Evolutionary conservation across 768 basidiomycete species (phyloP).

Genomic region (Kwoniella pini): DNA sequence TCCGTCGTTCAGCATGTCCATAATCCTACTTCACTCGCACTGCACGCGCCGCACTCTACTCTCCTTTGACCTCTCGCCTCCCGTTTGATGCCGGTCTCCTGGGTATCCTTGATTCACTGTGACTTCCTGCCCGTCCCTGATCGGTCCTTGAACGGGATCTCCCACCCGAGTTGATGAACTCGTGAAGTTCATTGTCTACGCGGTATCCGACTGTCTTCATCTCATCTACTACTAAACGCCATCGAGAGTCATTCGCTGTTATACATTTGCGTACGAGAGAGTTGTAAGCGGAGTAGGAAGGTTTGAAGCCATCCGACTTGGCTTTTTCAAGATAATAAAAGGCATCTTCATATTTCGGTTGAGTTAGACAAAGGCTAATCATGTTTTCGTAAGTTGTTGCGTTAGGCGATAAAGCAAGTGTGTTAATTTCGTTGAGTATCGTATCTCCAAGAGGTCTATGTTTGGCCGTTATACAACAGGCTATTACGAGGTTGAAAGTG

Average conservation of each 20-base stretch:
- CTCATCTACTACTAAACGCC: constrained; percentile 68
- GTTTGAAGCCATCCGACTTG: constrained; percentile 67
- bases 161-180: constrained; percentile 17
- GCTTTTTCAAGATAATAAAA: constrained; percentile 88
- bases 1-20: too few relatives aligned
- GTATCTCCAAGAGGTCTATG: constrained; percentile 71
- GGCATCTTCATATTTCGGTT: constrained; percentile 75
- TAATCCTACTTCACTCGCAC: too few relatives aligned
- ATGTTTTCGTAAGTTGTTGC: constrained; percentile 67
- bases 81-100: too few relatives aligned
- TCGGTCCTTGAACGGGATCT: background rate
- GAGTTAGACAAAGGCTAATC: constrained; percentile 70
- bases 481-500: constrained; percentile 70
- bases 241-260: constrained; percentile 63
- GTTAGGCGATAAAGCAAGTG: constrained; percentile 60
- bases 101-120: too few relatives aligned
- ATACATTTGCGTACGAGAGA: constrained; percentile 65
- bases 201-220: constrained; percentile 57
- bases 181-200: constrained; percentile 15
- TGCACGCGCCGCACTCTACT: too few relatives aligned
- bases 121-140: too few relatives aligned
- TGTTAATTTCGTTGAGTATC: constrained; percentile 68
- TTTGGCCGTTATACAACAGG: constrained; percentile 63
- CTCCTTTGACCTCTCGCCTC: background rate
- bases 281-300: constrained; percentile 62